phyloP scores from a whole-genome alignment of 305 asterid species.

The Fraxinus greggii region DNA sequence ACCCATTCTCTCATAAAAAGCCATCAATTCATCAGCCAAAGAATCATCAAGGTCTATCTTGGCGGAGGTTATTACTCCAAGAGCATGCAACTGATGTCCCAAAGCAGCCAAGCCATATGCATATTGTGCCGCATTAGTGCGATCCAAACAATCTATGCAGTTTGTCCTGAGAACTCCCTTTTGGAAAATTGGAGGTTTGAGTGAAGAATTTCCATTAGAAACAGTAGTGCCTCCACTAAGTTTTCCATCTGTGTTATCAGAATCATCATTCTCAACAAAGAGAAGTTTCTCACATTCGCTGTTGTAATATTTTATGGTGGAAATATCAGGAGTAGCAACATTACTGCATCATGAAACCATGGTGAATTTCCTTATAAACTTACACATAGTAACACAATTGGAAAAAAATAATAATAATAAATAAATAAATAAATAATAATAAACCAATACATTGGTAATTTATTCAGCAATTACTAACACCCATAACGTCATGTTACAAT shows the following conservation, averaged over 20 bases:
- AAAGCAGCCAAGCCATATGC: constrained; percentile 97
- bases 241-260: constrained; percentile 52
- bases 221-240: constrained; percentile 37
- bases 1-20: constrained; percentile 93
- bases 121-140: constrained; percentile 97
- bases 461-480: constrained; percentile 5
- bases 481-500: background rate
- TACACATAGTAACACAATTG: constrained; percentile 5
- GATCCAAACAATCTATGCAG: constrained; percentile 98
- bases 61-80: constrained; percentile 65
- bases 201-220: constrained; percentile 44
- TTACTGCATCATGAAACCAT: constrained; percentile 44
- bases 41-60: constrained; percentile 92
- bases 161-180: constrained; percentile 94
- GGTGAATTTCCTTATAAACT: background rate
- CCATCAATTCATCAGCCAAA: constrained; percentile 93
- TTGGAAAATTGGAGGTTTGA: constrained; percentile 63
- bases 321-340: constrained; percentile 42
- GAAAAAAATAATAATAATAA: background rate
- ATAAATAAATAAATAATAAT: too few species aligned
- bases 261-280: constrained; percentile 51
- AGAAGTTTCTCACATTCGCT: constrained; percentile 47
- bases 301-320: constrained; percentile 33
- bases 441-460: background rate
- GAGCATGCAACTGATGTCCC: constrained; percentile 76